phyloP scores from a whole-genome alignment of 1,139 yeast genomes.

The Suhomyces bribrorum region DNA sequence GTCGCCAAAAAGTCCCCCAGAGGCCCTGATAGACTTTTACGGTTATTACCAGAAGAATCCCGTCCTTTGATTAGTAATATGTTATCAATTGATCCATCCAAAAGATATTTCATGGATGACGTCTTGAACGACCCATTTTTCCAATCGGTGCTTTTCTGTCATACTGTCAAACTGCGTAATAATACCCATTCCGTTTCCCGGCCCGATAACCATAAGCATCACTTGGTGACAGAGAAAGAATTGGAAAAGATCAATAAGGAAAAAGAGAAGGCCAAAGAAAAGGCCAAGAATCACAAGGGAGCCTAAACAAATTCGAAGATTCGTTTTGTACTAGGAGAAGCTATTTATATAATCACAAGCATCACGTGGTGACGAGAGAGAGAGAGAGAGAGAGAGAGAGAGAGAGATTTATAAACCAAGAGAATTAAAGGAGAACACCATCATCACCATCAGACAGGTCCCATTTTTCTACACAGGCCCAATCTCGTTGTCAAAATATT shows the following conservation, averaged over 20 bases:
- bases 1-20: slow-evolving; percentile 11
- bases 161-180: slow-evolving; percentile 12
- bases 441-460: too few species aligned
- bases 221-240: slow-evolving; percentile 58
- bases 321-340: too few species aligned
- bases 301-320: slow-evolving; percentile 2
- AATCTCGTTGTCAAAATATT: too few species aligned
- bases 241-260: slow-evolving; percentile 44
- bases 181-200: slow-evolving; percentile 6
- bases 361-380: too few species aligned
- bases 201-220: slow-evolving; percentile 51
- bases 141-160: slow-evolving; percentile 33
- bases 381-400: too few species aligned
- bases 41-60: slow-evolving; percentile 39
- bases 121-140: slow-evolving; percentile 33
- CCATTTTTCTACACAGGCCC: too few species aligned
- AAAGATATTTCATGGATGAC: slow-evolving; percentile 34
- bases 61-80: slow-evolving; percentile 35
- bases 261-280: slow-evolving; percentile 30
- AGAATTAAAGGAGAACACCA: too few species aligned
- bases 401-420: too few species aligned
- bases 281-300: slow-evolving; percentile 27
- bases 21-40: slow-evolving; percentile 39
- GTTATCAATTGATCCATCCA: slow-evolving; percentile 33
- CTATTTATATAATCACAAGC: too few species aligned